Percentiles rank a stretch among this genome's conserved stretches.
Conservation (phyloP, 1,284 basidiomycete genomes). For the Cystobasidium slooffiae region DNA sequence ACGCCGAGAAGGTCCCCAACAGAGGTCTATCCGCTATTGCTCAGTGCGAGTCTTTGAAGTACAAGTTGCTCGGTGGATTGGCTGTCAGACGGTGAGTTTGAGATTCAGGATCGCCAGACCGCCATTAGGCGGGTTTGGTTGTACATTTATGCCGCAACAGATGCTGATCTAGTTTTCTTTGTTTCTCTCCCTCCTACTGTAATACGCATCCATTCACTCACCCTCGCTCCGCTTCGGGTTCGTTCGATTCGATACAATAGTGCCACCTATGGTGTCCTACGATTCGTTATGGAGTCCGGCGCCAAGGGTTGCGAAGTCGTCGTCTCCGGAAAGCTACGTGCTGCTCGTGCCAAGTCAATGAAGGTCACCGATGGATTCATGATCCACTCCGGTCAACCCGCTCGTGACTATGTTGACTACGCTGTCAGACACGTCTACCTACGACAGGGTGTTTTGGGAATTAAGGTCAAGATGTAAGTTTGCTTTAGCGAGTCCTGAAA, state of each 20-base stretch:
- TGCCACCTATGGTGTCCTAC: slow-evolving; percentile 99
- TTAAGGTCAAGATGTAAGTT: slow-evolving; percentile 98
- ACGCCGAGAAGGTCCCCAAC: slow-evolving; percentile 97
- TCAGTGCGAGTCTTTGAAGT: slow-evolving; percentile 97
- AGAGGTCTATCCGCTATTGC: slow-evolving; percentile 98
- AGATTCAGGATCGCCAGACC: not conserved
- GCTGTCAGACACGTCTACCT: slow-evolving; percentile 98
- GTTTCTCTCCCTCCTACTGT: not conserved
- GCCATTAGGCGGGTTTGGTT: not conserved
- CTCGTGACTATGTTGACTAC: slow-evolving; percentile 93
- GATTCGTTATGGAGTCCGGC: slow-evolving; percentile 99
- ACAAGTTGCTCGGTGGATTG: slow-evolving; percentile 99
- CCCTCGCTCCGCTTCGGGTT: not conserved
- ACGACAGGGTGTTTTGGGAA: slow-evolving; percentile 98
- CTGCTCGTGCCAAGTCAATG: slow-evolving; percentile 99
- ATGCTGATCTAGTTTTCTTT: not conserved
- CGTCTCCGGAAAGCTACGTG: slow-evolving; percentile 99
- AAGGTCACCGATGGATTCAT: slow-evolving; percentile 99
- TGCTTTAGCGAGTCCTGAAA: not conserved
- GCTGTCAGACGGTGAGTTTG: slow-evolving; percentile 86
- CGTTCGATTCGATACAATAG: slow-evolving; percentile 59
- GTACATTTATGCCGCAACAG: not conserved
- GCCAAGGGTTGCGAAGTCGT: slow-evolving; percentile 99
- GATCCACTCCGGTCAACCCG: slow-evolving; percentile 99
- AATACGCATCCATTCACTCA: not conserved